Base-by-base conservation (phyloP, 2,329 filamentous ascomycete genomes). In the Colletotrichum caudatum region DNA sequence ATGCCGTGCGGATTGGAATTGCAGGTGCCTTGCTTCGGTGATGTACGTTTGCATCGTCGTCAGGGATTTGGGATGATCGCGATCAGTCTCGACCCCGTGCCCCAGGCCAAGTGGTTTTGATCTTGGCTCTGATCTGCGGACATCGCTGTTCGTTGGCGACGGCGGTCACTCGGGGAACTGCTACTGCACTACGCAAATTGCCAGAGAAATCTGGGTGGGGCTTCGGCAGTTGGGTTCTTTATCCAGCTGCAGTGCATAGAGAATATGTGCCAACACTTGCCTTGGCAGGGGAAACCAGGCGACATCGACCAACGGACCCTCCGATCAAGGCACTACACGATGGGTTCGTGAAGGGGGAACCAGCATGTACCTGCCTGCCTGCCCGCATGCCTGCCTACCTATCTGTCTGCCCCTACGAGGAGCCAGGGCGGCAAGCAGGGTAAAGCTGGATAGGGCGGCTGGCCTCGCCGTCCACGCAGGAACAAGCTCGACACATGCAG, bases 31-130 rank as follows among this genome's bases (percentile, higher is more conserved):
- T 63, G 66, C 60, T 51, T 50, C 53, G 58, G 61, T n/a, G 44
- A 46, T 46, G 44, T n/a, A 44, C 37, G 44, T 61, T 39, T 64
- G 50, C 58, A 26, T 60, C 29, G 29, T 69, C 35, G 57, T 46
- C 63, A 50, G 50, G 60, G 51, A 66, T 56, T 64, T 54, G 18
- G 39, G 50, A 61, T 57, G 53, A 70, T 61, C 41, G 51, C 57
- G 46, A 39, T 64, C 35, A 71, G 39, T 29, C 53, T 58, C 41
- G 33, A 39, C 23, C 12, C 29, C 14, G 7, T 12, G 16, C 16
- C 41, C 41, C 3, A 16, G 39, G 14, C 39, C 14, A 41, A 44
- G 41, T 44, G 41, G 41, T 8, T 41, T 20, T 35, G 53, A 29
- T 46, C 44, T 46, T n/a, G 23, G 39, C 26, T 29, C 23, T 48